Percentiles rank a stretch among this genome's conserved stretches.
Conservation (phyloP, 768 basidiomycete species). For the Lactifluus echinatus region DNA sequence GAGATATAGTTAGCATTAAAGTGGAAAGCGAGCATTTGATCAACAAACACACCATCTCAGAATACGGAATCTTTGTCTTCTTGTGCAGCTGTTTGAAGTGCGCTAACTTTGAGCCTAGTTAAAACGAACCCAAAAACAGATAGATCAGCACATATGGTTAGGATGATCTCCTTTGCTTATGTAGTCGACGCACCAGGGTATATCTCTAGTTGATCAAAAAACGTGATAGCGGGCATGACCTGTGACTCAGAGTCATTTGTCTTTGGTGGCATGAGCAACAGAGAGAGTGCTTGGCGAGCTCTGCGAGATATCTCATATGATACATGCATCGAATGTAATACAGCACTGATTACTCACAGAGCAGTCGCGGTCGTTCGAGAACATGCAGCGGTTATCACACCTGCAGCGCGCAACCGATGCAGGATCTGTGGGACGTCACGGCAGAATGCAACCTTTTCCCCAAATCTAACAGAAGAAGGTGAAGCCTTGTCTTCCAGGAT, state of each 20-base stretch:
- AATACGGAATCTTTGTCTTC: slow-evolving; percentile 67
- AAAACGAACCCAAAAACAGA: background rate
- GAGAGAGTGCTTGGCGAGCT: slow-evolving; percentile 64
- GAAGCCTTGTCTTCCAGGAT: background rate
- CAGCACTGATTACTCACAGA: slow-evolving; percentile 40
- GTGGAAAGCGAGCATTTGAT: background rate
- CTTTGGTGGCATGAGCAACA: slow-evolving; percentile 45
- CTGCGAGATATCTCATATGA: slow-evolving; percentile 35
- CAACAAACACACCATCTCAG: slow-evolving; percentile 54
- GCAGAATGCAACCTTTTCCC: slow-evolving; percentile 59
- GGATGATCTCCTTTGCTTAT: background rate
- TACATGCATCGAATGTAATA: background rate
- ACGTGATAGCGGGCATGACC: slow-evolving; percentile 42
- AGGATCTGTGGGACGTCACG: slow-evolving; percentile 68
- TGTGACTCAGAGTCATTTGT: slow-evolving; percentile 26
- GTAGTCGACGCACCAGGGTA: slow-evolving; percentile 46
- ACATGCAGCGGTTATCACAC: slow-evolving; percentile 56
- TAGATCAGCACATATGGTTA: background rate
- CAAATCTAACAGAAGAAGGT: slow-evolving; percentile 32
- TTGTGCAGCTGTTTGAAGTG: slow-evolving; percentile 33
- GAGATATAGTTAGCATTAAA: background rate
- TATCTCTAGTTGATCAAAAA: slow-evolving; percentile 67
- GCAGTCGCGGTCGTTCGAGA: slow-evolving; percentile 63
- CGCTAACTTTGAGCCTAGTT: slow-evolving; percentile 65
- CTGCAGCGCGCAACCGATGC: slow-evolving; percentile 42